These are phyloP conservation scores for Pisolithus orientalis DNA, from an alignment of 768 basidiomycete species.

Conservation along the genomic window DNA sequence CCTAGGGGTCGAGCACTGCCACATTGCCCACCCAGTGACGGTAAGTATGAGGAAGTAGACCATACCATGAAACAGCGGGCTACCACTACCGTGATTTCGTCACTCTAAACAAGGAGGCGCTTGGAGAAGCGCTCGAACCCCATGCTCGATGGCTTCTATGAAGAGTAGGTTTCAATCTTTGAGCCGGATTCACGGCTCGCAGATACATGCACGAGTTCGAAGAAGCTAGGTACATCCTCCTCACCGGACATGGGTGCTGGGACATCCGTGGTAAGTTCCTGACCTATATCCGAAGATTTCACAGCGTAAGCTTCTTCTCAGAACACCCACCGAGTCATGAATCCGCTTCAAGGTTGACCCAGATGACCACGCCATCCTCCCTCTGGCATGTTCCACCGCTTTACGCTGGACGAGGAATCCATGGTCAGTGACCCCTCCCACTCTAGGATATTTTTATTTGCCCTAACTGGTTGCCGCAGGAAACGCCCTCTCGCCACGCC, in stretches of 20 bases:
- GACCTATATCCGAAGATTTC: background rate
- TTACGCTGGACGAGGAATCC: slow-evolving; percentile 82
- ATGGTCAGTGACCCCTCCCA: slow-evolving; percentile 41
- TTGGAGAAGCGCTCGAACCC: slow-evolving; percentile 80
- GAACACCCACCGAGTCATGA: slow-evolving; percentile 69
- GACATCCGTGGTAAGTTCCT: slow-evolving; percentile 73
- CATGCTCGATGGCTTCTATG: slow-evolving; percentile 78
- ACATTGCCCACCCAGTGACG: slow-evolving; percentile 50
- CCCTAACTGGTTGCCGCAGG: slow-evolving; percentile 36
- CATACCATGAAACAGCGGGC: slow-evolving; percentile 57
- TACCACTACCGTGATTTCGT: slow-evolving; percentile 86
- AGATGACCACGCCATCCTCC: slow-evolving; percentile 87
- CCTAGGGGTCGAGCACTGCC: slow-evolving; percentile 64
- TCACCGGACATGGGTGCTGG: slow-evolving; percentile 86
- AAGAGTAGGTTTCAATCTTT: slow-evolving; percentile 50
- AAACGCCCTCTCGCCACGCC: slow-evolving; percentile 88
- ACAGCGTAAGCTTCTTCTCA: slow-evolving; percentile 18
- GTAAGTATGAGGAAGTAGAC: slow-evolving; percentile 47
- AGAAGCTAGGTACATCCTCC: slow-evolving; percentile 85
- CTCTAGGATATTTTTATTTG: background rate
- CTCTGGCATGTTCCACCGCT: slow-evolving; percentile 90
- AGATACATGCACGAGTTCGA: slow-evolving; percentile 96
- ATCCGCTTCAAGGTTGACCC: slow-evolving; percentile 69
- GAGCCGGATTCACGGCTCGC: background rate
- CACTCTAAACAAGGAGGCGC: slow-evolving; percentile 66